Conservation (phyloP, 331 rosid genomes). For the Rosa hybrid region DNA sequence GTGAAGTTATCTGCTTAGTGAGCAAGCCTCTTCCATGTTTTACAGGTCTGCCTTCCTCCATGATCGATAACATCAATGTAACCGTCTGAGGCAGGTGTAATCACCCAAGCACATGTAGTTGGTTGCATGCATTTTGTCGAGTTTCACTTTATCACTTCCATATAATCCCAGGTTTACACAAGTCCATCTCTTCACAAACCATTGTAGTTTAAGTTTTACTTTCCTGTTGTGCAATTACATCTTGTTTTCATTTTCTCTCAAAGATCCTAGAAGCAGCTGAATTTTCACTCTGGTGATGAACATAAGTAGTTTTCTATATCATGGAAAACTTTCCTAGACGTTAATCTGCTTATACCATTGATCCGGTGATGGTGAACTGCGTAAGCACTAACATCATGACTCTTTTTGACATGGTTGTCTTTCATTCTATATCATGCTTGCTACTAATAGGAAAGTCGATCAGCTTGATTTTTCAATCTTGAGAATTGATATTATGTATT, state of each 20-base stretch:
- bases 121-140: constrained; percentile 5
- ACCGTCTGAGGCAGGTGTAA: constrained; percentile 9
- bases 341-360: not conserved
- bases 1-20: not conserved
- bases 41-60: not conserved
- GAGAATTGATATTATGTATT: not conserved
- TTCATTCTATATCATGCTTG: not conserved
- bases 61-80: not conserved
- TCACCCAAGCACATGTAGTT: not conserved
- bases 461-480: not conserved
- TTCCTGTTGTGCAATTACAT: not conserved
- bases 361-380: not conserved
- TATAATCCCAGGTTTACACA: not conserved
- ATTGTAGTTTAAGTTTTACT: constrained; percentile 7
- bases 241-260: not conserved
- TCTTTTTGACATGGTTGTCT: not conserved
- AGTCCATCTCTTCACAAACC: not conserved
- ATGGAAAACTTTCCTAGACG: constrained; percentile 14
- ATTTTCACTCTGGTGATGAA: constrained; percentile 9
- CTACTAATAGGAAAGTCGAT: not conserved
- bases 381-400: constrained; percentile 12
- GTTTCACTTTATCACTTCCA: not conserved
- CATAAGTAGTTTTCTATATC: not conserved
- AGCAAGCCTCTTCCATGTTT: not conserved
- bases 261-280: constrained; percentile 9